Base-by-base conservation (phyloP, 225 moss, liverwort and hornwort genomes). In the Bryum argenteum region DNA sequence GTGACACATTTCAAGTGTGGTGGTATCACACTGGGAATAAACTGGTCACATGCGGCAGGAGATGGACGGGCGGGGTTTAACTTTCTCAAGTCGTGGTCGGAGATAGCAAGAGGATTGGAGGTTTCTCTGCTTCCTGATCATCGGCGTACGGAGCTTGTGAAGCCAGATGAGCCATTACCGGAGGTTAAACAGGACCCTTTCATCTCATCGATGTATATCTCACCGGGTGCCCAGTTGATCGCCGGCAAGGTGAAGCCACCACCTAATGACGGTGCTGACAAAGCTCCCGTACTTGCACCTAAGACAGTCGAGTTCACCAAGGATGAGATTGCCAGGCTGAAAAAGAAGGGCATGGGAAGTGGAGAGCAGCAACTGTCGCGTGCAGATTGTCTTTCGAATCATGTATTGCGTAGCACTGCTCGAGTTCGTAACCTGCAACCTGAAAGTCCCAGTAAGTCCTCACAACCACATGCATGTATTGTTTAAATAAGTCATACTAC, bases 51-150 rank as follows among this genome's bases (percentile, higher is more conserved):
- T 9, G 62, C 17, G 11, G 76, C 61, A 9, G 81, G 79, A 14
- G 85, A 82, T 76, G 85, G 81, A 13, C 72, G n/a, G 4, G 57
- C 81, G 3, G 81, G 81, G 42, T 66, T 85, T 28, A 79, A 85
- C 58, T 85, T 82, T 47, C 73, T 81, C 76, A 85, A 75, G 53
- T 81, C 79, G 21, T 82, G 81, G 85, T 69, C 79, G 26, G 81
- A 85, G 70, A 41, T 78, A 37, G 78, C 81, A 38, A 51, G 70
- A 62, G 85, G 81, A 33, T 12, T 56, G 1, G 28, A 69, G 10
- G 20, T 84, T 13, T 81, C 84, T 0, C 48, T 81, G 8, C 65
- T 69, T 9, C 84, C 84, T 10, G 75, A 72, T 44, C 84, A 81
- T 39, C 78, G 65, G 11, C 78, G 84, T 54, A 63, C 6, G 17